phyloP scores from a whole-genome alignment of 2,329 filamentous ascomycete genomes.

The Fusarium sulawesiense region DNA sequence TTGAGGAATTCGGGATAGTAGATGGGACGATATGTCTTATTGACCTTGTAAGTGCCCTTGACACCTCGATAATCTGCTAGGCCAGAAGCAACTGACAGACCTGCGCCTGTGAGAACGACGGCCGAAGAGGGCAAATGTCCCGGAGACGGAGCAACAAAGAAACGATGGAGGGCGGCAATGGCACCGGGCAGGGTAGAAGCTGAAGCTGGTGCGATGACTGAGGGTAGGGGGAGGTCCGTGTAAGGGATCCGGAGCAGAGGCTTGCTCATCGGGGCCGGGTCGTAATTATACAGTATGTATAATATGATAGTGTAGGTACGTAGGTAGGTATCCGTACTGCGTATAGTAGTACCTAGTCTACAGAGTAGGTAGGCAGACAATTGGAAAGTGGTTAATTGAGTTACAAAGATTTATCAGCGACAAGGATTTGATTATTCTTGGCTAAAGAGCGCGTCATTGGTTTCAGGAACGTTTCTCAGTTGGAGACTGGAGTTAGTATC shows the following conservation, averaged over 20 bases:
- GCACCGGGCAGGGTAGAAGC: constrained; percentile 79
- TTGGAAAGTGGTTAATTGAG: constrained; percentile 7
- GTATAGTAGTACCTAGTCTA: neutral
- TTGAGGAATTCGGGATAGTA: constrained; percentile 91
- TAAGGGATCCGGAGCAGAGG: constrained; percentile 90
- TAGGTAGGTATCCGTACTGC: neutral
- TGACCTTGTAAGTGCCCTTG: constrained; percentile 92
- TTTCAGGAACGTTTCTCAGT: constrained; percentile 35
- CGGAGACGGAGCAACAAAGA: constrained; percentile 74
- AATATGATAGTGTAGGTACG: constrained; percentile 4
- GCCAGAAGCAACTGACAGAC: constrained; percentile 92
- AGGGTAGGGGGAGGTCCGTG: constrained; percentile 81
- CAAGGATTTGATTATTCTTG: constrained; percentile 17
- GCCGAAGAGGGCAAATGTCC: constrained; percentile 60
- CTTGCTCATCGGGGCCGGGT: constrained; percentile 66
- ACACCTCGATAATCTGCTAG: constrained; percentile 91
- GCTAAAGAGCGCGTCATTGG: constrained; percentile 41
- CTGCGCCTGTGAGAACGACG: constrained; percentile 78
- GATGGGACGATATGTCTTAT: constrained; percentile 89
- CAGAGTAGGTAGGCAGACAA: neutral
- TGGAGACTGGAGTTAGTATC: neutral
- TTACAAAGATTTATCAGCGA: constrained; percentile 11
- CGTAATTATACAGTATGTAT: neutral
- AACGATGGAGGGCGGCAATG: constrained; percentile 79
- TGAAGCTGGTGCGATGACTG: constrained; percentile 77